A percentile compares a stretch with the other conserved stretches of the same genome.
Evolutionary conservation across 2,329 filamentous ascomycete genomes (phyloP).

Genomic region (Sclerotinia nivalis): DNA sequence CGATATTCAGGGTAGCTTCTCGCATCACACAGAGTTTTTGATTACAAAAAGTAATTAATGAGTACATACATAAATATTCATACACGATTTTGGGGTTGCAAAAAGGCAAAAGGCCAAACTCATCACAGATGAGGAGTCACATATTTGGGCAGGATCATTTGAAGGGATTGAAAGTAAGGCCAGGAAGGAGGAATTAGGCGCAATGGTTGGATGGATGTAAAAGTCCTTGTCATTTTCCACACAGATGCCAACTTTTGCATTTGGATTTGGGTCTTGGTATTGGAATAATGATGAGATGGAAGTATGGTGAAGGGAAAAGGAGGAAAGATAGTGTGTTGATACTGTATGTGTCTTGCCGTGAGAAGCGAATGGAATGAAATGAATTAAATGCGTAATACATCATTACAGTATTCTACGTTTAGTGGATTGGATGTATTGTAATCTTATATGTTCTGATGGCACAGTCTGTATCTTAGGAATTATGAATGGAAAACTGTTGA

Average conservation of each 20-base stretch:
- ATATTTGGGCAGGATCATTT: not conserved
- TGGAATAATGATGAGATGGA: not conserved
- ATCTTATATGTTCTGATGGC: not conserved
- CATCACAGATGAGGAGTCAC: not conserved
- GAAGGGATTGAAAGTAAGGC: not conserved
- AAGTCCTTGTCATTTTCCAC: not conserved
- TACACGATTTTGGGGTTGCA: not conserved
- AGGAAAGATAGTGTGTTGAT: not conserved
- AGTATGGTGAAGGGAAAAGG: not conserved
- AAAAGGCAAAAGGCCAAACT: not conserved
- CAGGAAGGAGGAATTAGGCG: not conserved
- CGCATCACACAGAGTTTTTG: not conserved
- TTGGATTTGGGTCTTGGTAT: not conserved
- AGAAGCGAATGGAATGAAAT: not conserved
- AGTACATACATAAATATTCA: not conserved
- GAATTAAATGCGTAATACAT: not conserved
- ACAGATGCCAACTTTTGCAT: not conserved
- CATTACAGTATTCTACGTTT: not conserved
- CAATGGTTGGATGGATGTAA: not conserved
- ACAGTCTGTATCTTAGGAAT: not conserved
- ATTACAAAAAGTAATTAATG: not conserved
- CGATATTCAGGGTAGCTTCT: not conserved
- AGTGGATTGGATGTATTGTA: not conserved
- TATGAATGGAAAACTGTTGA: not conserved
- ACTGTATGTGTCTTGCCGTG: not conserved